Conservation (phyloP, 169 alveolate species). For the Miamiensis avidus region DNA sequence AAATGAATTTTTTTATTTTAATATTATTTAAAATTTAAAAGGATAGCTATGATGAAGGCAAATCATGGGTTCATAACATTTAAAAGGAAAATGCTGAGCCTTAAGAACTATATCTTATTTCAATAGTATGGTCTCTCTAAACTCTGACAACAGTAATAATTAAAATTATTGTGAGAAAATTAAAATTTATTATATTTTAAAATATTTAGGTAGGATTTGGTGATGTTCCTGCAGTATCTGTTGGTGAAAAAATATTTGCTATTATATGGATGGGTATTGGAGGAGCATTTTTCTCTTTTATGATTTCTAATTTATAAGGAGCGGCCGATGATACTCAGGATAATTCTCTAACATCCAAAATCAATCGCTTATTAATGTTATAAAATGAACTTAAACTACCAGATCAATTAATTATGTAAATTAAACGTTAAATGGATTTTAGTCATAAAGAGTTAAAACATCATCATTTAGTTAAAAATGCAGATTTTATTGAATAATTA, state of each 20-base stretch:
- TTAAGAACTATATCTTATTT: too few species aligned
- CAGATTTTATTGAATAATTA: conserved; percentile 30
- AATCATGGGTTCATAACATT: not conserved
- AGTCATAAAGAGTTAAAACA: conserved; percentile 24
- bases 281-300: conserved; percentile 31
- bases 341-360: conserved; percentile 12
- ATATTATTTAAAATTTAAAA: too few species aligned
- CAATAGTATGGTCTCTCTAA: not conserved
- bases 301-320: conserved; percentile 36
- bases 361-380: conserved; percentile 22
- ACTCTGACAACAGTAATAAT: not conserved
- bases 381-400: conserved; percentile 29
- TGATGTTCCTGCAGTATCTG: conserved; percentile 31
- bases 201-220: conserved; percentile 21
- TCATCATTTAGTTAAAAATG: conserved; percentile 14
- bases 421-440: not conserved
- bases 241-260: conserved; percentile 30
- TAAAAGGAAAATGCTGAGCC: not conserved
- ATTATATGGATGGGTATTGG: conserved; percentile 46
- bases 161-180: too few species aligned
- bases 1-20: not conserved
- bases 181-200: too few species aligned
- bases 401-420: not conserved
- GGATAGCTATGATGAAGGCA: not conserved
- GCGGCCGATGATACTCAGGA: conserved; percentile 27